Conservation (phyloP, 257 asterid species). For the Paraleonurus japonicus region DNA sequence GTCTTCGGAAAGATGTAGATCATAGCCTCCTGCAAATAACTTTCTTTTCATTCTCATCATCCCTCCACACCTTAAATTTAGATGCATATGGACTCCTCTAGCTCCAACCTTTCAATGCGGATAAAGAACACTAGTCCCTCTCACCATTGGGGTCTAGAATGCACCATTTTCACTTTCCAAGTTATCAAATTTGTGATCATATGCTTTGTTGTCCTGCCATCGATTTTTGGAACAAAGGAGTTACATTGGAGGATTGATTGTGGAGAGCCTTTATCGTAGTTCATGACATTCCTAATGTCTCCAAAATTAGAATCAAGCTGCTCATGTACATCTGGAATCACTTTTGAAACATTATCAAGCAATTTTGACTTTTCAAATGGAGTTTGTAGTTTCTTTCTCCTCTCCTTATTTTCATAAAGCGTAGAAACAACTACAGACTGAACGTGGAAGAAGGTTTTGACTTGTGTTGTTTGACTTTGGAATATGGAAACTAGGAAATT, state of each 20-base stretch:
- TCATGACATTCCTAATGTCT: slow-evolving; percentile 19
- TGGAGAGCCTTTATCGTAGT: slow-evolving; percentile 28
- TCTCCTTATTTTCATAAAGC: slow-evolving; percentile 38
- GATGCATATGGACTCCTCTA: neutral
- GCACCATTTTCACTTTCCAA: neutral
- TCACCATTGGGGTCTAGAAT: neutral
- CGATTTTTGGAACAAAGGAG: neutral
- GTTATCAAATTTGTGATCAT: slow-evolving; percentile 8
- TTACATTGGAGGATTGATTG: slow-evolving; percentile 27
- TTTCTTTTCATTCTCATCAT: slow-evolving; percentile 32
- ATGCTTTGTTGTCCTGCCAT: no score
- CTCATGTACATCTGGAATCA: slow-evolving; percentile 48
- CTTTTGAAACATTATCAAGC: slow-evolving; percentile 43
- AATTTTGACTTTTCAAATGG: slow-evolving; percentile 45
- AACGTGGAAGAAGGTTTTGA: no score
- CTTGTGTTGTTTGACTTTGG: no score
- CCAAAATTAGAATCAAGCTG: slow-evolving; percentile 32
- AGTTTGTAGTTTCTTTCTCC: slow-evolving; percentile 45
- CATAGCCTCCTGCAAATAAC: slow-evolving; percentile 39
- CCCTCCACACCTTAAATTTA: slow-evolving; percentile 41
- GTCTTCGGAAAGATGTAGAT: slow-evolving; percentile 22
- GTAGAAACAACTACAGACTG: slow-evolving; percentile 37
- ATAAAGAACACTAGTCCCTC: slow-evolving; percentile 18
- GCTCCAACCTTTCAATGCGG: slow-evolving; percentile 37
- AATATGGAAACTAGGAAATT: no score